Conservation (phyloP, 2,329 filamentous ascomycete species). For the Hypoxylon sp. region DNA sequence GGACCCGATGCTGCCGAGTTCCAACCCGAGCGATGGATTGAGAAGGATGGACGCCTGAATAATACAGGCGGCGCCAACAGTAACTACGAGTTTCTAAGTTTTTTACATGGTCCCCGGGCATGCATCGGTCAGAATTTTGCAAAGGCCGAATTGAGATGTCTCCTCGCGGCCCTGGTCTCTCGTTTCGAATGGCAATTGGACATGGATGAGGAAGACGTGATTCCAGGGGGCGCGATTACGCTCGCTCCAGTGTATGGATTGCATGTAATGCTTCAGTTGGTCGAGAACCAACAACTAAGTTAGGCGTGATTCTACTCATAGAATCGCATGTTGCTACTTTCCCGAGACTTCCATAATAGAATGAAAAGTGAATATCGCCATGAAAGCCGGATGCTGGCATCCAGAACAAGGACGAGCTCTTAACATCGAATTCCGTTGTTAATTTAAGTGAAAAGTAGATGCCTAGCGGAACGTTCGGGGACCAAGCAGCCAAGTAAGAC, state of each 20-base stretch:
- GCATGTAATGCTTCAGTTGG: slow-evolving; percentile 59
- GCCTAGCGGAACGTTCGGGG: slow-evolving; percentile 9
- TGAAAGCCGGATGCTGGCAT: background rate
- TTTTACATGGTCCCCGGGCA: slow-evolving; percentile 78
- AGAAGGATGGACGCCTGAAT: slow-evolving; percentile 58
- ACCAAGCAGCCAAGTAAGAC: too few relatives aligned
- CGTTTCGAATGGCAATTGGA: slow-evolving; percentile 71
- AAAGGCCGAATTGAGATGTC: slow-evolving; percentile 79
- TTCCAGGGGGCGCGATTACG: slow-evolving; percentile 76
- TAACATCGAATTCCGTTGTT: too few relatives aligned
- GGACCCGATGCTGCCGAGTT: slow-evolving; percentile 76
- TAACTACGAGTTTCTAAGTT: slow-evolving; percentile 79
- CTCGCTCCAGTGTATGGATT: slow-evolving; percentile 77
- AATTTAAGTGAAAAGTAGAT: background rate
- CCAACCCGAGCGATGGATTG: slow-evolving; percentile 78
- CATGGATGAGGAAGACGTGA: slow-evolving; percentile 71
- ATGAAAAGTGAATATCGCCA: background rate
- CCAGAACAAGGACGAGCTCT: too few relatives aligned
- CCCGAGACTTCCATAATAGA: background rate
- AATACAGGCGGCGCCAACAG: slow-evolving; percentile 76
- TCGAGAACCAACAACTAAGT: slow-evolving; percentile 3
- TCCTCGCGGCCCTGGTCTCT: slow-evolving; percentile 77
- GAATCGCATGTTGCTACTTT: too few relatives aligned
- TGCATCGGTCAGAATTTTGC: slow-evolving; percentile 82
- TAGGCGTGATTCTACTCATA: too few relatives aligned